Evolutionary conservation across 2,329 filamentous ascomycete species (phyloP).

Genomic region (Trichoderma sp.): DNA sequence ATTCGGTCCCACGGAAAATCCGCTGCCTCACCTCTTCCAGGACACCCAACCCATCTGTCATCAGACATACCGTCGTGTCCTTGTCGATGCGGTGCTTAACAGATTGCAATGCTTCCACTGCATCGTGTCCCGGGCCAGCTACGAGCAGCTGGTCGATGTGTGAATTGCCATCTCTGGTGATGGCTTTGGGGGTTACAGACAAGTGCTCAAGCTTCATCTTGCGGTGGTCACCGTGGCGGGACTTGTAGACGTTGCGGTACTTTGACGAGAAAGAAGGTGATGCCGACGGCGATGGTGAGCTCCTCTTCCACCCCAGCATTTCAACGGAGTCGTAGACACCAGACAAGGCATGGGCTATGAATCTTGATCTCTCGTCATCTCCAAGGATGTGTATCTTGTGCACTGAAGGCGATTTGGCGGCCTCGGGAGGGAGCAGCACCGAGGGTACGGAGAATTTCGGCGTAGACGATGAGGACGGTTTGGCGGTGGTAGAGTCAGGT

Average conservation of each 20-base stretch:
- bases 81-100: conserved; percentile 65
- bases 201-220: conserved; percentile 25
- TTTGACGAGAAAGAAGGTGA: conserved; percentile 23
- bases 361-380: conserved; percentile 40
- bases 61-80: conserved; percentile 68
- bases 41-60: conserved; percentile 80
- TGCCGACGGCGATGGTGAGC: conserved; percentile 3
- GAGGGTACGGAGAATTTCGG: conserved; percentile 36
- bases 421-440: conserved; percentile 34
- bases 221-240: conserved; percentile 23
- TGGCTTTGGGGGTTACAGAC: conserved; percentile 19
- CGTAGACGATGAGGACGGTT: conserved; percentile 14
- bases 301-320: conserved; percentile 31
- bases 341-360: conserved; percentile 41
- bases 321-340: conserved; percentile 42
- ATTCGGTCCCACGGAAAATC: conserved; percentile 63
- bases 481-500: conserved; percentile 20
- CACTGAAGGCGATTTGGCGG: conserved; percentile 32
- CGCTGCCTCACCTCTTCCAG: conserved; percentile 72
- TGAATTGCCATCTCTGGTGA: conserved; percentile 35
- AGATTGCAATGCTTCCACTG: conserved; percentile 52
- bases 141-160: conserved; percentile 71
- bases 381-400: conserved; percentile 44
- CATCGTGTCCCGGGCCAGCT: conserved; percentile 55
- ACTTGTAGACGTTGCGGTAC: conserved; percentile 33